phyloP scores from a whole-genome alignment of 2,329 filamentous ascomycete genomes.

The Zasmidium cellare region DNA sequence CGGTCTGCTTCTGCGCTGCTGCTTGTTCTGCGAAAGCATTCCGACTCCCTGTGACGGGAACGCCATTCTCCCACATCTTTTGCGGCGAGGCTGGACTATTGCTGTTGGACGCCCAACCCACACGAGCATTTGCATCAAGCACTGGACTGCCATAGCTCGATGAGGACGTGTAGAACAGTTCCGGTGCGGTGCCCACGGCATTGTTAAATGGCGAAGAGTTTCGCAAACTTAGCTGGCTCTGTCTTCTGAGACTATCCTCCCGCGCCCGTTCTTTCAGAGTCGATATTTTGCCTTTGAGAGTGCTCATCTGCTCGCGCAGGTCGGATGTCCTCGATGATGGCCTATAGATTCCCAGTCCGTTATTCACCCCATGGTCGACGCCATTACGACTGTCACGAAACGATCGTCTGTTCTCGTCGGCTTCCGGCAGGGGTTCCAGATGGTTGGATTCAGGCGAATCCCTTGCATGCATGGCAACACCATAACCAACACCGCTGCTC shows the following conservation, averaged over 20 bases:
- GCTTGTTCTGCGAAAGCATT: conserved; percentile 31
- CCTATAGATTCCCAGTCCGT: conserved; percentile 53
- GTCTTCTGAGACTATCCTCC: conserved; percentile 74
- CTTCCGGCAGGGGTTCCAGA: conserved; percentile 45
- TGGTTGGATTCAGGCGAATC: conserved; percentile 40
- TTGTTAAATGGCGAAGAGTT: conserved; percentile 74
- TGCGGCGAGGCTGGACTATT: conserved; percentile 11
- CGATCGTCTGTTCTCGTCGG: conserved; percentile 30
- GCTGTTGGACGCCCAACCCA: conserved; percentile 22
- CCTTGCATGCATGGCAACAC: conserved; percentile 31
- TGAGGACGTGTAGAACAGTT: conserved; percentile 30
- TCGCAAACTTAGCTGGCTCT: conserved; percentile 73
- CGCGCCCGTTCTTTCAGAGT: conserved; percentile 74
- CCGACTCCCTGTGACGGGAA: conserved; percentile 18
- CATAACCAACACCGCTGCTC: conserved; percentile 11
- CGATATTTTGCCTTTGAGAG: conserved; percentile 81
- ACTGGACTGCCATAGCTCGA: conserved; percentile 19
- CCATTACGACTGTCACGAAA: conserved; percentile 16
- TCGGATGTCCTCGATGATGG: conserved; percentile 71
- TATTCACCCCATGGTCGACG: conserved; percentile 11
- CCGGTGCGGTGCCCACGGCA: conserved; percentile 42
- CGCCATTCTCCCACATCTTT: conserved; percentile 14
- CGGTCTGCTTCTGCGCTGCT: conserved; percentile 1
- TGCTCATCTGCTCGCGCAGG: conserved; percentile 81
- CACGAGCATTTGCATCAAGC: conserved; percentile 23